A percentile compares a stretch with the other conserved stretches of the same genome.
Evolutionary conservation across 768 basidiomycete species (phyloP).

Genomic region (Pleurotus cornucopiae): DNA sequence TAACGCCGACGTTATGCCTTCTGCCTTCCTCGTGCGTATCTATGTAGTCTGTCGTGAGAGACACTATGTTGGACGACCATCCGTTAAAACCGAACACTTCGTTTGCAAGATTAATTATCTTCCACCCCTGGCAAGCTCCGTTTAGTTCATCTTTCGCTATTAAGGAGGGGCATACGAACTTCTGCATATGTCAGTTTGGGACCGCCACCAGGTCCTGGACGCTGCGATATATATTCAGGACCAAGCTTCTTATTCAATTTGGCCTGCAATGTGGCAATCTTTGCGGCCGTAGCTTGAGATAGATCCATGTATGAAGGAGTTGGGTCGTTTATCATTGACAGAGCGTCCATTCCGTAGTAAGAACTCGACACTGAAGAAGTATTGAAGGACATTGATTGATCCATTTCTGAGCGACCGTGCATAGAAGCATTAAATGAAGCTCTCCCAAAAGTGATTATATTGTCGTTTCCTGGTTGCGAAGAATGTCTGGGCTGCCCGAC

Average conservation of each 20-base stretch:
- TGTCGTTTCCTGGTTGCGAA: conserved; percentile 15
- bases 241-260: conserved; percentile 87
- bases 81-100: conserved; percentile 99
- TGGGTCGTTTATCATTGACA: conserved; percentile 7
- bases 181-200: conserved; percentile 91
- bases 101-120: conserved; percentile 95
- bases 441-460: conserved; percentile 43
- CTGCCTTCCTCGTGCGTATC: conserved; percentile 69
- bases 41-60: conserved; percentile 69
- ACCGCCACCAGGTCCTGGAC: conserved; percentile 85
- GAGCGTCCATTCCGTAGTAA: conserved; percentile 13
- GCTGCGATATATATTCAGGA: conserved; percentile 87
- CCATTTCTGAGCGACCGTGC: conserved; percentile 32
- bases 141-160: background rate
- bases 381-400: conserved; percentile 22
- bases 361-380: conserved; percentile 23
- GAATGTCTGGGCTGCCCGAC: conserved; percentile 11
- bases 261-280: conserved; percentile 70
- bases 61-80: conserved; percentile 82
- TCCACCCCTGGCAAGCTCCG: conserved; percentile 64
- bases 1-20: conserved; percentile 69
- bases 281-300: conserved; percentile 59
- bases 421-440: conserved; percentile 60
- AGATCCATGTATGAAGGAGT: conserved; percentile 32
- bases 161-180: background rate